A percentile compares a stretch with the other conserved stretches of the same genome.
Evolutionary conservation across 2,329 filamentous ascomycete genomes (phyloP).

Genomic region (Pleoardoris graminearum): DNA sequence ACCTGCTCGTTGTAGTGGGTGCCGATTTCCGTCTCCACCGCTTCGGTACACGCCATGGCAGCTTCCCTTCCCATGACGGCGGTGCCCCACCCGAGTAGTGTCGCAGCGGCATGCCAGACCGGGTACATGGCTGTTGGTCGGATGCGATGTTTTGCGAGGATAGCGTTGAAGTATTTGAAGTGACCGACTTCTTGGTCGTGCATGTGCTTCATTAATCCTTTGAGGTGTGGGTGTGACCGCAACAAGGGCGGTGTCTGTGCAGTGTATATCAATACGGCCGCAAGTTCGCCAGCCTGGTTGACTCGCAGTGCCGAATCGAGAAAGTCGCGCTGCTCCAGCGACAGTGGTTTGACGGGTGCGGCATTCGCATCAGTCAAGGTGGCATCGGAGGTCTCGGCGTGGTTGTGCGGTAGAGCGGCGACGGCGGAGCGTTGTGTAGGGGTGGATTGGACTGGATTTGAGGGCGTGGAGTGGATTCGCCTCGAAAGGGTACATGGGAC

Average conservation of each 20-base stretch:
- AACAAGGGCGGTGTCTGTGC: slow-evolving; percentile 84
- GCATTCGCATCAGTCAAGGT: slow-evolving; percentile 10
- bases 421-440: slow-evolving; percentile 9
- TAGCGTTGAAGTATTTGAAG: slow-evolving; percentile 79
- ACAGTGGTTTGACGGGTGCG: slow-evolving; percentile 31
- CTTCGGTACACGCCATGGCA: slow-evolving; percentile 98
- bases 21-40: slow-evolving; percentile 97
- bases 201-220: slow-evolving; percentile 95
- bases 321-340: slow-evolving; percentile 38
- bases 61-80: slow-evolving; percentile 88
- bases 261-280: slow-evolving; percentile 90
- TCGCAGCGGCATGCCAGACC: slow-evolving; percentile 79
- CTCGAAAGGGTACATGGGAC: slow-evolving; percentile 25
- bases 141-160: slow-evolving; percentile 84
- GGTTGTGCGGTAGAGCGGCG: slow-evolving; percentile 12
- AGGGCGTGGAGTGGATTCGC: slow-evolving; percentile 12
- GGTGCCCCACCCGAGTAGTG: slow-evolving; percentile 84
- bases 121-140: slow-evolving; percentile 93
- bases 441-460: slow-evolving; percentile 6
- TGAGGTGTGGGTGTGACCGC: slow-evolving; percentile 80
- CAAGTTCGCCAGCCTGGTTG: slow-evolving; percentile 97
- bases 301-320: slow-evolving; percentile 69
- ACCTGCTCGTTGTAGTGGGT: slow-evolving; percentile 95
- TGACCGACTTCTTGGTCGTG: slow-evolving; percentile 94
- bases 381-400: slow-evolving; percentile 11